Conservation (phyloP, 164 flowering plant genomes). For the Akebia trifoliata region DNA sequence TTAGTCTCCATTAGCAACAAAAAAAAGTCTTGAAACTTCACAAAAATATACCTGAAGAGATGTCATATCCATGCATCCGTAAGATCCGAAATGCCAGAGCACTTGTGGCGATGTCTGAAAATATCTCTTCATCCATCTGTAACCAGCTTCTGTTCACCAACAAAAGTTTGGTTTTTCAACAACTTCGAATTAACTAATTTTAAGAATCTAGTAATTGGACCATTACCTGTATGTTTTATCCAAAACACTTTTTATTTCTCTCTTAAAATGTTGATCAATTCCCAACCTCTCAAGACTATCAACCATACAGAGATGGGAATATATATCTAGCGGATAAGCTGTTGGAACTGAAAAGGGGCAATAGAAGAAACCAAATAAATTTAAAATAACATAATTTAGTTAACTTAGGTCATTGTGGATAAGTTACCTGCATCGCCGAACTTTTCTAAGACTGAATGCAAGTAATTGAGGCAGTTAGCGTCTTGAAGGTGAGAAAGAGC, state of each 20-base stretch:
- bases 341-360: constrained; percentile 62
- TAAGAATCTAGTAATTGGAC: not conserved
- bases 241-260: constrained; percentile 33
- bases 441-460: constrained; percentile 35
- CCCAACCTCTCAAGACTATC: constrained; percentile 68
- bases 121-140: constrained; percentile 59
- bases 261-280: constrained; percentile 53
- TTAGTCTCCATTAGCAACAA: not conserved
- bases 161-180: not conserved
- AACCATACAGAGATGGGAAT: constrained; percentile 52
- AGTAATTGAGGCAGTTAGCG: constrained; percentile 53
- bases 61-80: constrained; percentile 48
- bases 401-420: too few relatives aligned
- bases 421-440: constrained; percentile 61
- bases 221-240: constrained; percentile 7
- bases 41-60: not conserved
- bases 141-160: constrained; percentile 32
- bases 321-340: constrained; percentile 56
- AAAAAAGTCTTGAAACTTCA: too few relatives aligned
- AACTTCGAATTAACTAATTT: not conserved
- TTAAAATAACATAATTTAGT: too few relatives aligned
- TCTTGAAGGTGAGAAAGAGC: constrained; percentile 37
- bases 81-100: constrained; percentile 68
- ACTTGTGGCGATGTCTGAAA: constrained; percentile 43
- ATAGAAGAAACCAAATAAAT: not conserved